Evolutionary conservation across 2,329 filamentous ascomycete genomes (phyloP).

Genomic region (Colletotrichum orbiculare): DNA sequence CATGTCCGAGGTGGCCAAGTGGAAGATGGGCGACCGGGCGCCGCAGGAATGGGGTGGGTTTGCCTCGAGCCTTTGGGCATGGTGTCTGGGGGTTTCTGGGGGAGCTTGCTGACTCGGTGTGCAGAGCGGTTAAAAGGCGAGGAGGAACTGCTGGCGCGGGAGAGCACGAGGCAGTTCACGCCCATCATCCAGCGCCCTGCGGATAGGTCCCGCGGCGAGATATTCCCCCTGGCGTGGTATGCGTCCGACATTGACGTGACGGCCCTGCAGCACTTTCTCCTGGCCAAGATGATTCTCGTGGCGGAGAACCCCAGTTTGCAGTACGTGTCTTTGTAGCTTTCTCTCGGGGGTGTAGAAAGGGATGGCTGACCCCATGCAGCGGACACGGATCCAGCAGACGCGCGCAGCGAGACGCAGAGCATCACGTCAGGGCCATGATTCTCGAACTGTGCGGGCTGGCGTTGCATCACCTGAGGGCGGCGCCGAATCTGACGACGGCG

Average conservation of each 20-base stretch:
- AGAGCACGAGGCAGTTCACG: conserved; percentile 2
- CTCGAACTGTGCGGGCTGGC: conserved; percentile 54
- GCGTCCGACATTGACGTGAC: conserved; percentile 52
- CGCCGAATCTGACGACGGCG: conserved; percentile 52
- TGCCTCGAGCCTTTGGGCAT: not conserved
- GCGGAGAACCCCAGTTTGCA: conserved; percentile 52
- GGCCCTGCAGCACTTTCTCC: conserved; percentile 52
- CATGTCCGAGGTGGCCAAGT: conserved; percentile 53
- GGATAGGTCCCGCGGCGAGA: conserved; percentile 50
- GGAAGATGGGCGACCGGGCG: conserved; percentile 51
- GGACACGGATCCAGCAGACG: conserved; percentile 41
- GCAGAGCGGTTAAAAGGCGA: conserved; percentile 6
- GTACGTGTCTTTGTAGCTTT: conserved; percentile 38
- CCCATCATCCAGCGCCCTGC: conserved; percentile 49
- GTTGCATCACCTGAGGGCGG: conserved; percentile 50
- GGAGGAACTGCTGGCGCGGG: not conserved
- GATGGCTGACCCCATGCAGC: not conserved
- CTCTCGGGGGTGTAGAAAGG: not conserved
- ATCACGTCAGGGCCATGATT: conserved; percentile 50
- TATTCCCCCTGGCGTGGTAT: conserved; percentile 54
- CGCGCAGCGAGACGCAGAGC: conserved; percentile 49
- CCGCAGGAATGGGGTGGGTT: conserved; percentile 51
- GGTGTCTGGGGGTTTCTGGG: too few relatives aligned
- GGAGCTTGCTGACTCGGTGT: not conserved
- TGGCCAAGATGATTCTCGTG: conserved; percentile 52